Evolutionary conservation across 2,329 filamentous ascomycete species (phyloP).

Genomic region (Fusarium sp.): DNA sequence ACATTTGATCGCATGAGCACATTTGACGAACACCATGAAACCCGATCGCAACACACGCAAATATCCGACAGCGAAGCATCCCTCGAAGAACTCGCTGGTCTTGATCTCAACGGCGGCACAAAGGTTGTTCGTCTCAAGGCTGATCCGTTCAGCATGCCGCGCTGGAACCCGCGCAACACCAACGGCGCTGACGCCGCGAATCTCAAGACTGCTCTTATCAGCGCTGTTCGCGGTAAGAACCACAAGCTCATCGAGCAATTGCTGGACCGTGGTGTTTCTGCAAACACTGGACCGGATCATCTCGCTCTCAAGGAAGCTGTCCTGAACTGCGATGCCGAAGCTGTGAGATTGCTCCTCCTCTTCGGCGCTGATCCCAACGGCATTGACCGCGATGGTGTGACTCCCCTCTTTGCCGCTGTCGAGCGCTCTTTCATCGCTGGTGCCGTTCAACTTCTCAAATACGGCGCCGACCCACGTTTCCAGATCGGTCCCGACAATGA

Average conservation of each 20-base stretch:
- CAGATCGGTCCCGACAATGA: conserved; percentile 62
- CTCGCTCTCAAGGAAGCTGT: conserved; percentile 66
- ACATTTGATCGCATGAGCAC: conserved; percentile 47
- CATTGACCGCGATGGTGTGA: conserved; percentile 59
- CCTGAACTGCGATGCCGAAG: conserved; percentile 62
- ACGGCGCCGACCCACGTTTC: conserved; percentile 69
- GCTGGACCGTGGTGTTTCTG: conserved; percentile 66
- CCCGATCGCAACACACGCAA: conserved; percentile 41
- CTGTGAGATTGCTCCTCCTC: conserved; percentile 64
- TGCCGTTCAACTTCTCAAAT: conserved; percentile 70
- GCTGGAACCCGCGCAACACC: conserved; percentile 61
- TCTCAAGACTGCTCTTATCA: conserved; percentile 61
- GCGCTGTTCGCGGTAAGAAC: conserved; percentile 67
- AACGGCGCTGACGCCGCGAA: conserved; percentile 56
- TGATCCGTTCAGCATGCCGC: conserved; percentile 63
- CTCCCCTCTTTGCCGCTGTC: conserved; percentile 63
- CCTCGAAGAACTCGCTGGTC: conserved; percentile 50
- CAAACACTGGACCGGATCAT: conserved; percentile 59
- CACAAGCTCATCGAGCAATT: conserved; percentile 67
- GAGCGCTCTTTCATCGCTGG: conserved; percentile 66
- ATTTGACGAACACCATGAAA: conserved; percentile 48
- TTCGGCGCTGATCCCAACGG: conserved; percentile 69
- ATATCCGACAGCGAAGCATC: conserved; percentile 44
- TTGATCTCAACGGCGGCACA: conserved; percentile 55
- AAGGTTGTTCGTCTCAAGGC: conserved; percentile 61